Evolutionary conservation across 257 asterid species (phyloP), one percentile per base, ranked within the genome.

Genomic region (Lycium ferocissimum): DNA sequence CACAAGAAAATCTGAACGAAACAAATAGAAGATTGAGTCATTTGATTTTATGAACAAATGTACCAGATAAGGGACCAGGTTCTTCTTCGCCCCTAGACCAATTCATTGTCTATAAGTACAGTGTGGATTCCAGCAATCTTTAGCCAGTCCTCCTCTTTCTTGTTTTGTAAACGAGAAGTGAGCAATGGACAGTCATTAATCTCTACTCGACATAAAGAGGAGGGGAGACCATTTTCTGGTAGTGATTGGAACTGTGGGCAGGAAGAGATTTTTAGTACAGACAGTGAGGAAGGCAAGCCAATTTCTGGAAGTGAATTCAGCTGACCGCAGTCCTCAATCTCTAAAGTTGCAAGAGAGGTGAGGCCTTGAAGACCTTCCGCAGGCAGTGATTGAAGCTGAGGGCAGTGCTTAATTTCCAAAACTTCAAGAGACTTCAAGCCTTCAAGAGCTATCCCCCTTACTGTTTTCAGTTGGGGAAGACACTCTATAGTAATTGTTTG

Each of bases 61-160:
- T 53, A 53, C 58, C 58, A 53, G 51, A 45, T 5, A 3, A 45
- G 7, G 51, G 51, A 6, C 6, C 9, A 3, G 7, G 58, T 53
- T 53, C 58, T 53, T 53, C 58, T 53, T 53, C 3, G 58, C 15
- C 80, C 53, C 7, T 63, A 43, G 47, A 67, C 26, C 20, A 67
- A 54, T 35, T 33, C 56, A 33, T 6, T 2, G 37, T 51, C 79
- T 9, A 83, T 33, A 14, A 9, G 1, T 0, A 83, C 45, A 62
- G 15, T 8, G 54, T 63, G 57, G 57, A 83, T 54, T n/a, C 72
- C 67, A 26, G 69, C 70, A 35, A 83, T 73, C 51, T 69, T 37
- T 26, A 38, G 45, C 82, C 85, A 70, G 43, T 69, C 62, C 58
- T 56, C 33, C 9, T 67, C 85, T 83, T 49, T n/a, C 81, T 83